Evolutionary conservation across 352 stramenopile species (phyloP), one percentile per base, ranked within the genome.

Genomic region (Thraustochytrium sp.): DNA sequence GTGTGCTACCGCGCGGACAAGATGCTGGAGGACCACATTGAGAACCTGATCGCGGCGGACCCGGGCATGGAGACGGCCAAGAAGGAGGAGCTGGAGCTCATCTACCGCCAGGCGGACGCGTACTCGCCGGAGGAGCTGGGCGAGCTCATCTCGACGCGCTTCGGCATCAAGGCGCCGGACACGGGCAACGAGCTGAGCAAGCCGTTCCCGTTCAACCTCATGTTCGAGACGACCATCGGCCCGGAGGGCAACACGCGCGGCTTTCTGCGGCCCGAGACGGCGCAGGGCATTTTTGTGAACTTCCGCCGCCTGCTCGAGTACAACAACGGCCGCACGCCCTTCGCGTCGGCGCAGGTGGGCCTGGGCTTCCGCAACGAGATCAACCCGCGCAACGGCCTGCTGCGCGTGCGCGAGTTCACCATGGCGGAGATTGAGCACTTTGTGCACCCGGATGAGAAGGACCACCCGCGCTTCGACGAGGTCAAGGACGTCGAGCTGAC

Each of bases 371-470:
- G 93, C 63, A 97, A 97, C 85, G 97, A 99, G 89, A 99, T 99
- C 89, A 96, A 95, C 75, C 97, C 96, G 48, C 92, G 95, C 76
- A 94, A 92, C 40, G 96, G 96, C 55, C 90, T 99, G 31, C 87
- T 99, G 82, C 94, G 97, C 82, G 97, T 99, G 51, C 94, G 97
- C 55, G 97, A 99, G 91, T 99, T 99, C 89, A 96, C 95, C 87
- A 98, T 99, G 93, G 95, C 94, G 51, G 96, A 99, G 90, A 99
- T 99, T 76, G 97, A 99, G 86, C 94, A 94, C 85, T 99, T 99
- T 90, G 95, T 98, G 42, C 96, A 99, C 88, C 97, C 97, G 0
- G 95, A 98, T 82, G 94, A 99, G 86, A 99, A 98, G 90, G 89
- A 90, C n/a, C 96, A 99, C 89, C 89, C 94, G 23, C 98, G 97